Evolutionary conservation across 176 grass and related monocot genomes (phyloP).

Genomic region (Canna indica): DNA sequence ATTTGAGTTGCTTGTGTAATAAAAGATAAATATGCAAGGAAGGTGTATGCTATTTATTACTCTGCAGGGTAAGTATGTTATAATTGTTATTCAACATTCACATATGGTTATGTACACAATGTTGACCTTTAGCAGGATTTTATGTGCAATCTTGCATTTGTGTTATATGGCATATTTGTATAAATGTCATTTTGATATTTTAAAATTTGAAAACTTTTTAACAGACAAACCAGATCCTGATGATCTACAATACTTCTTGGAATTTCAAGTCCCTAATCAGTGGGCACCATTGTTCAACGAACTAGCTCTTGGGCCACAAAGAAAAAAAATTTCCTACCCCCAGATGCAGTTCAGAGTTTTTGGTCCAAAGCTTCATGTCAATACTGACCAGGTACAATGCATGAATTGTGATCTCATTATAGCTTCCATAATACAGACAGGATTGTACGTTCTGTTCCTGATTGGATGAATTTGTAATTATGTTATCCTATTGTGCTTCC

Average conservation of each 20-base stretch:
- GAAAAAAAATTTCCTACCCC: constrained; percentile 78
- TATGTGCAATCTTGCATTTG: not conserved
- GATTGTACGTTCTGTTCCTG: too few relatives aligned
- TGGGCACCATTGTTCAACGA: constrained; percentile 98
- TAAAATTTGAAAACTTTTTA: not conserved
- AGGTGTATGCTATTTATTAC: not conserved
- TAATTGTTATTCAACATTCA: not conserved
- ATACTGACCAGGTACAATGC: constrained; percentile 69
- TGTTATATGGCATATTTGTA: not conserved
- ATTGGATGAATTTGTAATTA: not conserved
- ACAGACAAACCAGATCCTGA: constrained; percentile 87
- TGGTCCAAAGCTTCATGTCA: constrained; percentile 79
- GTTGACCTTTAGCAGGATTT: not conserved
- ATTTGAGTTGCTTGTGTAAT: not conserved
- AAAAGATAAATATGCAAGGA: not conserved
- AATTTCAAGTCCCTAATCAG: constrained; percentile 97
- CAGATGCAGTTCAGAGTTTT: constrained; percentile 93
- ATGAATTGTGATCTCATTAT: constrained; percentile 1
- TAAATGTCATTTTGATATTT: not conserved
- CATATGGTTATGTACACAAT: not conserved
- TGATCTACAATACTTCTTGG: constrained; percentile 89
- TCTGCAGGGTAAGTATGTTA: not conserved
- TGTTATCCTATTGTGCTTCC: not conserved
- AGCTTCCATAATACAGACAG: too few relatives aligned
- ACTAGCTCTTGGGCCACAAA: constrained; percentile 81